Evolutionary conservation across 2,329 filamentous ascomycete species (phyloP).

Genomic region (Aspergillus novofumigatus): DNA sequence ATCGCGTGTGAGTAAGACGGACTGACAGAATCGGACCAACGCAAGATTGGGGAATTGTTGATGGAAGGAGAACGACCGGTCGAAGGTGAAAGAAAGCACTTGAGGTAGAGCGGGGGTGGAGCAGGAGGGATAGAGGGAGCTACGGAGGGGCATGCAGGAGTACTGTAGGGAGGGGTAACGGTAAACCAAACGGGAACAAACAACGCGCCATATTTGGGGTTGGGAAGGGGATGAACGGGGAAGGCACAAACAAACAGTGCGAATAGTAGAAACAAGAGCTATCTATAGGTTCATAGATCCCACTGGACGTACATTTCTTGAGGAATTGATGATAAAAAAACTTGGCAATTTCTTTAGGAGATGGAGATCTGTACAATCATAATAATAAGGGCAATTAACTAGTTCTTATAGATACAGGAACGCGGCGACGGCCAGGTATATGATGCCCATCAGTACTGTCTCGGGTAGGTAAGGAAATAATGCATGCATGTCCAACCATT

Average conservation of each 20-base stretch:
- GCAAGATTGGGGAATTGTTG: not conserved
- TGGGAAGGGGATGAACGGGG: too few species aligned
- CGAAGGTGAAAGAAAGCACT: not conserved
- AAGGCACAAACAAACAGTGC: not conserved
- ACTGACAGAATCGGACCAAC: not conserved
- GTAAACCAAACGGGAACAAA: not conserved
- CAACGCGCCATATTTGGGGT: not conserved
- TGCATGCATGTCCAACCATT: not conserved
- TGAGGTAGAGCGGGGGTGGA: conserved; percentile 2
- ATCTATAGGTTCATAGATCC: not conserved
- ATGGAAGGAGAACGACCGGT: conserved; percentile 1
- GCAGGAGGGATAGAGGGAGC: conserved; percentile 6
- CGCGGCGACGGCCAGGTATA: not conserved
- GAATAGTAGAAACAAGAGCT: not conserved
- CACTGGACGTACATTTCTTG: not conserved
- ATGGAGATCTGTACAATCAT: not conserved
- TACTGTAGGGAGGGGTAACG: not conserved
- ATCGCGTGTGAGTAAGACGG: not conserved
- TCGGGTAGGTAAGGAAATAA: not conserved
- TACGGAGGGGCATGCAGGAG: not conserved
- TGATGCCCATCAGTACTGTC: not conserved
- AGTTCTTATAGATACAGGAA: not conserved
- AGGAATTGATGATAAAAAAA: not conserved
- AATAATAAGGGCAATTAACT: not conserved
- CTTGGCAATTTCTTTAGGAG: not conserved